Conservation (phyloP, 768 basidiomycete genomes). For the Leucosporidium scottii region DNA sequence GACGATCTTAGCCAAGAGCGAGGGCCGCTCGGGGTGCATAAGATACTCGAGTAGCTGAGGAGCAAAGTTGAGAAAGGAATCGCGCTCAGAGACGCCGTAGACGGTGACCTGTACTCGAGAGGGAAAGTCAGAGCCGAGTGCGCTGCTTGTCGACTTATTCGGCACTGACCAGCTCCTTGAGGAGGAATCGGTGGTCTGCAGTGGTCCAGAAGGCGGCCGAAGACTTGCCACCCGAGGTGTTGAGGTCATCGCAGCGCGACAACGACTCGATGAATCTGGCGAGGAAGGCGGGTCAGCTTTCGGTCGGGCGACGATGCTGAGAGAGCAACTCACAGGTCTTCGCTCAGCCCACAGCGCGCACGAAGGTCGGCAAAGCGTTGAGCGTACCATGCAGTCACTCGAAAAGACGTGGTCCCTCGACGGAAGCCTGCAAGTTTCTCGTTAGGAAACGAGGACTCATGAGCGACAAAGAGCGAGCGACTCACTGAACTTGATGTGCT, state of each 20-base stretch:
- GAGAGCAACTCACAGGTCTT: conserved; percentile 8
- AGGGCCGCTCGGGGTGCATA: conserved; percentile 61
- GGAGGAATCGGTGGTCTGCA: conserved; percentile 90
- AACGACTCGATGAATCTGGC: conserved; percentile 88
- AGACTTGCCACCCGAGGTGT: conserved; percentile 88
- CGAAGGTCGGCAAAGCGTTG: conserved; percentile 89
- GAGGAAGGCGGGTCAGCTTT: conserved; percentile 50
- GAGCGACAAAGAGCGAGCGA: background rate
- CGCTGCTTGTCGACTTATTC: conserved; percentile 42
- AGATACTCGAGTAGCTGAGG: conserved; percentile 24
- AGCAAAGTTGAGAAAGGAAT: conserved; percentile 18
- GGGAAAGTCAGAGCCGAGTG: conserved; percentile 85
- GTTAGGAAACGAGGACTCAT: background rate
- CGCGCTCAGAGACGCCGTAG: conserved; percentile 47
- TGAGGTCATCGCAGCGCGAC: conserved; percentile 86
- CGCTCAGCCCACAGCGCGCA: conserved; percentile 60
- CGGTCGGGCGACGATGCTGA: background rate
- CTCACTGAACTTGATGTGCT: conserved; percentile 31
- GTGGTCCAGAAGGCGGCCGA: conserved; percentile 94
- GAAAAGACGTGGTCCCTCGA: conserved; percentile 10
- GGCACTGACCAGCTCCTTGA: conserved; percentile 85
- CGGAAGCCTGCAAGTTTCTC: conserved; percentile 17
- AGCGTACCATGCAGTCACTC: conserved; percentile 44
- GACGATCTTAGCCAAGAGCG: conserved; percentile 91
- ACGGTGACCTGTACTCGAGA: conserved; percentile 73